phyloP scores from a whole-genome alignment of 331 rosid genomes.

The Spiraea crenata region DNA sequence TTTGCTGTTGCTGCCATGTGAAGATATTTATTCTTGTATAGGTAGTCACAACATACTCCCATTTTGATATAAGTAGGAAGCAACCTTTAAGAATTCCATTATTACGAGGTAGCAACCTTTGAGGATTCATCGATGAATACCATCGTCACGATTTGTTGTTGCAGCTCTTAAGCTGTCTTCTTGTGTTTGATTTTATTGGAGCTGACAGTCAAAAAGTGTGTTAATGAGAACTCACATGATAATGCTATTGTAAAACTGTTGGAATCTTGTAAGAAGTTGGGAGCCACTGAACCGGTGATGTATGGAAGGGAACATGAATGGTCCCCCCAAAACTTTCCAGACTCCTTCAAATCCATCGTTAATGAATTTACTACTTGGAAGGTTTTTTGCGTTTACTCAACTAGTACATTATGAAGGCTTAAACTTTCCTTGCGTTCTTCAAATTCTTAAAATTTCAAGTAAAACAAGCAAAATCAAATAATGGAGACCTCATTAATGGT shows the following conservation, averaged over 20 bases:
- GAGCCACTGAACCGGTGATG: too few relatives aligned
- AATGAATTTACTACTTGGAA: too few relatives aligned
- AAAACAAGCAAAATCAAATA: not conserved
- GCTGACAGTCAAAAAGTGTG: not conserved
- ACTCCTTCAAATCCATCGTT: too few relatives aligned
- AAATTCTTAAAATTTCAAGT: not conserved
- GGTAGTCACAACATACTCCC: constrained; percentile 26
- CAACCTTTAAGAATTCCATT: too few relatives aligned
- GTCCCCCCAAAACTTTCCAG: too few relatives aligned
- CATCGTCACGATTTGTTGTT: constrained; percentile 25
- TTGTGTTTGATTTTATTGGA: not conserved
- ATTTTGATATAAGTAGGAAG: constrained; percentile 20
- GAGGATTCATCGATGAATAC: constrained; percentile 17
- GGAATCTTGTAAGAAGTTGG: too few relatives aligned
- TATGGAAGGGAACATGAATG: too few relatives aligned
- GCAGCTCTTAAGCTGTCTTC: not conserved
- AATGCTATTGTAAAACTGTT: not conserved
- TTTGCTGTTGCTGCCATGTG: constrained; percentile 46
- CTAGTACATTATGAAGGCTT: too few relatives aligned
- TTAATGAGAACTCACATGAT: not conserved
- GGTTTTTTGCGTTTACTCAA: too few relatives aligned
- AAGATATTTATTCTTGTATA: constrained; percentile 24
- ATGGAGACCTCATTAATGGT: too few relatives aligned
- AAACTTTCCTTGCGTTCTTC: not conserved
- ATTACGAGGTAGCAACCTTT: constrained; percentile 23